These are phyloP conservation scores for Dissophora ornata DNA, from an alignment of 192 early-diverging fungal species.

Conservation along the genomic window DNA sequence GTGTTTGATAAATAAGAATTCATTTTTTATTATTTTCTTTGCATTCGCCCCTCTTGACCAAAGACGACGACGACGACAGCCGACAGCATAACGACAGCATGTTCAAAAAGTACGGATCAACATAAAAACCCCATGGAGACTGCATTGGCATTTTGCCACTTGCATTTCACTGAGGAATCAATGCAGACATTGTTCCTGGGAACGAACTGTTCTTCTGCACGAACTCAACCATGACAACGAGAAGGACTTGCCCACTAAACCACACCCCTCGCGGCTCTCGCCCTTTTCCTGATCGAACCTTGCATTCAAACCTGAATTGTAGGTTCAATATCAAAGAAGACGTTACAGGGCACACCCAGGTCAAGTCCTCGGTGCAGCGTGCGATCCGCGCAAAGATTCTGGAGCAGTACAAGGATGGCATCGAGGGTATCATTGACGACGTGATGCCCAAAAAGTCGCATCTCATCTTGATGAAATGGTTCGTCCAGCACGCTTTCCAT, in stretches of 20 bases:
- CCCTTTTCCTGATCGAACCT: no score
- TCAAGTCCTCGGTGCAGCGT: conserved; percentile 93
- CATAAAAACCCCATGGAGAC: neutral
- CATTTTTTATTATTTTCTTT: neutral
- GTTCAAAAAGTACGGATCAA: conserved; percentile 72
- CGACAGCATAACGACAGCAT: conserved; percentile 28
- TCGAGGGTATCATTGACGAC: conserved; percentile 90
- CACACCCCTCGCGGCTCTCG: no score
- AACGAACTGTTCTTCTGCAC: no score
- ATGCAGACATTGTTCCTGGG: no score
- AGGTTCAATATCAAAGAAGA: conserved; percentile 84
- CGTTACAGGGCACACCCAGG: conserved; percentile 85
- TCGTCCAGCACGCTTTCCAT: conserved; percentile 9
- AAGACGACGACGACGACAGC: neutral
- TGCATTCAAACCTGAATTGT: no score
- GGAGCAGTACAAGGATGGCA: conserved; percentile 85
- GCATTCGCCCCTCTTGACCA: neutral
- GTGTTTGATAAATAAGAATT: neutral
- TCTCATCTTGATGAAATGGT: conserved; percentile 90
- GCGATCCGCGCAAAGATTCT: conserved; percentile 84
- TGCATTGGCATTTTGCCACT: neutral
- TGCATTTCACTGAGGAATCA: no score
- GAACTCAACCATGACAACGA: neutral
- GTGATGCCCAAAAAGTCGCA: conserved; percentile 96
- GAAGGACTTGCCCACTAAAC: neutral